Evolutionary conservation across 306 rosid species (phyloP), one percentile per base, ranked within the genome.

Genomic region (Chamaecrista fasciculata): DNA sequence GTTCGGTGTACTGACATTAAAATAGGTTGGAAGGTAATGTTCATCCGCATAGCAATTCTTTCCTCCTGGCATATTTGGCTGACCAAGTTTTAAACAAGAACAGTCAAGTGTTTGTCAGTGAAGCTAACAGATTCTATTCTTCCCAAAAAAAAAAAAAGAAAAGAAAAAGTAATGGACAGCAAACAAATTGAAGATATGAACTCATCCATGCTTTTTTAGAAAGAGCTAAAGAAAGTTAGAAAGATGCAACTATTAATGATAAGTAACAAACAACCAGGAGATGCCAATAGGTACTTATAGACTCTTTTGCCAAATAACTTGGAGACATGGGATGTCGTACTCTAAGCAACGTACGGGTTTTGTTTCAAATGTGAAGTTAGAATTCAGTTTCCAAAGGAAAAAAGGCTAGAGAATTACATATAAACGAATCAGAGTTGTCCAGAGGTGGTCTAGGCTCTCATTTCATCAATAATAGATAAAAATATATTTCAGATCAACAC

Each of bases 21-120:
- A 88, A 65, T 85, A 85, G 49, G 97, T 90, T 51, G 88, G 96
- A 69, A 91, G 69, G 83, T 94, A 94, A 77, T 94, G 99, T 79
- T 94, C 99, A 34, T 94, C 99, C 0, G 97, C 77, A 70, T 86
- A 91, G 81, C 99, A 94, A 76, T 94, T 86, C 66, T 78, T 89
- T 20, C 89, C 85, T 23, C 97, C 95, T 19, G 91, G 92, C 93
- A 90, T 83, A 28, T 65, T 65, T 25, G 56, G 70, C 56, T 44
- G 56, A 18, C 25, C 19, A 52, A 63, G 67, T 76, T 46, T 9
- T 42, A 62, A 76, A 49, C 55, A 75, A 29, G 42, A 74, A 46
- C 46, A 65, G 33, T 33, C 59, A 26, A 43, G 33, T 55, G 47
- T 53, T 71, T 46, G 75, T 72, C 28, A 75, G 72, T 19, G 51